phyloP scores from a whole-genome alignment of 768 basidiomycete genomes.

The Hygrocybe punicea region DNA sequence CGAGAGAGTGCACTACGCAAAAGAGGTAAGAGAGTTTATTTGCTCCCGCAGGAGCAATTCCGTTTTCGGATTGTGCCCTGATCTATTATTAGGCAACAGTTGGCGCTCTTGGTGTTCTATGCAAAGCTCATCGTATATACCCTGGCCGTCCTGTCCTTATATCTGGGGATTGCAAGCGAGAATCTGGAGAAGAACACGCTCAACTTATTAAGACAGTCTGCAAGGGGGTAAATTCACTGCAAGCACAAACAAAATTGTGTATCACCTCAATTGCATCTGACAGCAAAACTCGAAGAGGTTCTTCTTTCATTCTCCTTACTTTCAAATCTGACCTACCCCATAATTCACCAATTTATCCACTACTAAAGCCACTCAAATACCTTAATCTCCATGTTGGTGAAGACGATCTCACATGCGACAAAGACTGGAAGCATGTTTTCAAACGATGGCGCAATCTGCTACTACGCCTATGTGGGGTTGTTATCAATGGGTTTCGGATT shows the following conservation, averaged over 20 bases:
- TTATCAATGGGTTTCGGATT: constrained; percentile 22
- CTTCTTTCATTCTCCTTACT: constrained; percentile 21
- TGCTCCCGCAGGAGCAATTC: neutral
- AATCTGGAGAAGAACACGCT: constrained; percentile 14
- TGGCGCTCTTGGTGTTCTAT: constrained; percentile 19
- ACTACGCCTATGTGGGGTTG: constrained; percentile 22
- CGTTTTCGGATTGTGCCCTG: too few species aligned
- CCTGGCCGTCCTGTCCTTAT: constrained; percentile 19
- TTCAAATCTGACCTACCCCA: constrained; percentile 16
- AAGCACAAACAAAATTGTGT: constrained; percentile 4
- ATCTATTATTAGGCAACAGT: constrained; percentile 21
- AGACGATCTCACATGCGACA: constrained; percentile 35
- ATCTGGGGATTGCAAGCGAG: constrained; percentile 27
- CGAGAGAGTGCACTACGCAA: constrained; percentile 10
- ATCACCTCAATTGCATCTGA: constrained; percentile 28
- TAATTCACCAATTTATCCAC: constrained; percentile 4
- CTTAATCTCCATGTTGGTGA: constrained; percentile 31
- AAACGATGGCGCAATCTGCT: constrained; percentile 31
- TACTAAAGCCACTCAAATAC: constrained; percentile 15
- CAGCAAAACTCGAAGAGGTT: constrained; percentile 26
- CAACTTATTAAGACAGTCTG: constrained; percentile 16
- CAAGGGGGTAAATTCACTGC: constrained; percentile 10
- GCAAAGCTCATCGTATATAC: constrained; percentile 17
- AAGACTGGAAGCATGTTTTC: constrained; percentile 35
- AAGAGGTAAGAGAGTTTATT: constrained; percentile 11